A percentile compares a stretch with the other conserved stretches of the same genome.
phyloP scores from a whole-genome alignment of 768 basidiomycete genomes.

The Sistotremastrum suecicum region DNA sequence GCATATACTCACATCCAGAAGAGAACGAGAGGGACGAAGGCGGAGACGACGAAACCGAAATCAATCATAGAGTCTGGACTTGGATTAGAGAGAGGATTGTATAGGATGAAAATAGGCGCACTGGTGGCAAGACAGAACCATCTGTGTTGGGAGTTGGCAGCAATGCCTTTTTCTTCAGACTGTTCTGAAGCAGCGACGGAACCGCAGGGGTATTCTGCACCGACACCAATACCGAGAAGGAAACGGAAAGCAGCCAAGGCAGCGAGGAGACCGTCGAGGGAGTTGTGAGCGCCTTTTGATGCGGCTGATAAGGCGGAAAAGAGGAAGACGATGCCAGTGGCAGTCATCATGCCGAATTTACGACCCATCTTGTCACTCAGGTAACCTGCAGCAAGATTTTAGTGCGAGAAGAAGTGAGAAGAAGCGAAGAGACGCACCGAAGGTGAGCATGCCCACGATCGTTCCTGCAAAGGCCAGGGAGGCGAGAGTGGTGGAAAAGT shows the following conservation, averaged over 20 bases:
- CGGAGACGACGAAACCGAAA: slow-evolving; percentile 61
- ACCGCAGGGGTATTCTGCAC: slow-evolving; percentile 85
- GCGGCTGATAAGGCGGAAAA: slow-evolving; percentile 78
- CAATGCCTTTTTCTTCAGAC: slow-evolving; percentile 69
- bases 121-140: slow-evolving; percentile 88
- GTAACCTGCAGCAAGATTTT: slow-evolving; percentile 28
- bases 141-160: slow-evolving; percentile 67
- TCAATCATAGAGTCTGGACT: slow-evolving; percentile 70
- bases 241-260: slow-evolving; percentile 79
- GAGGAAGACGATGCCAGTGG: slow-evolving; percentile 69
- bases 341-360: slow-evolving; percentile 84
- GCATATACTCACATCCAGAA: slow-evolving; percentile 63
- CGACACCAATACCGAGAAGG: slow-evolving; percentile 77
- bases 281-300: slow-evolving; percentile 63
- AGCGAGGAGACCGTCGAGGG: slow-evolving; percentile 51
- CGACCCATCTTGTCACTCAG: slow-evolving; percentile 75
- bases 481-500: slow-evolving; percentile 49
- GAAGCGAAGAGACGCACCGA: slow-evolving; percentile 23
- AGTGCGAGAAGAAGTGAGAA: neutral
- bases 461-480: slow-evolving; percentile 76
- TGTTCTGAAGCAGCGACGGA: slow-evolving; percentile 83
- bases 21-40: slow-evolving; percentile 74
- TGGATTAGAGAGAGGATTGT: slow-evolving; percentile 1
- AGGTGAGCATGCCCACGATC: slow-evolving; percentile 71
- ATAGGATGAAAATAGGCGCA: slow-evolving; percentile 19